Evolutionary conservation across 2,329 filamentous ascomycete genomes (phyloP), one percentile per base, ranked within the genome.

Genomic region (Cladorrhinum sp.): DNA sequence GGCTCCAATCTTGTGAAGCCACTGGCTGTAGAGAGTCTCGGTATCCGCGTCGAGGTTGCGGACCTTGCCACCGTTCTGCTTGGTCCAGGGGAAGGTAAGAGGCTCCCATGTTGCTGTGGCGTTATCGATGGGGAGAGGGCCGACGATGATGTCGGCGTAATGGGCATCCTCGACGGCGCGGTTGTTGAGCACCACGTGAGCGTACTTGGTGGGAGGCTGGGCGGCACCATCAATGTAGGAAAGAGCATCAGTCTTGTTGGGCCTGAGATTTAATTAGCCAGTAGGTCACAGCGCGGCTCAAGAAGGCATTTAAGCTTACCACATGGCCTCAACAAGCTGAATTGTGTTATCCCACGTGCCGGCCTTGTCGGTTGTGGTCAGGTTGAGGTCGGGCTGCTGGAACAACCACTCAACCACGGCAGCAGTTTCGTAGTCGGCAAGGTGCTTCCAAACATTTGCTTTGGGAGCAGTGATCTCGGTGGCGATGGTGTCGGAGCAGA

Each of bases 191-290:
- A 76, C 65, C 1, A 77, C 77, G 55, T 77, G 78, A 2, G 79
- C 80, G 67, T 77, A 81, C 18, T 76, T 72, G 1, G 67, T 58
- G 1, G 79, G 79, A 1, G 69, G 65, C 2, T 73, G 59, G 0
- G 68, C 74, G 6, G 66, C 63, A 1, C 71, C 72, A 30, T 82
- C 77, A 1, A 82, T 67, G 59, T 80, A 82, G 2, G 73, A 61
- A 52, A 80, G 58, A 0, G 74, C 77, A 60, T 80, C 79, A 0
- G 78, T 79, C 70, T 83, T 83, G 69, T 82, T 82, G 0, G 80
- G 73, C 55, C 9, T 30, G n/a, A 30, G 26, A 30, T 10, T 5
- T 5, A 30, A 10, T 30, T 30, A 30, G 26, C 26, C 5, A 30
- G 10, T 30, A 30, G 4, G 4, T 30, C 10, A 5, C 26, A n/a